Percentiles rank a stretch among this genome's conserved stretches.
Evolutionary conservation across 1,284 basidiomycete species (phyloP).

Genomic region (Mycosarcoma maydis): DNA sequence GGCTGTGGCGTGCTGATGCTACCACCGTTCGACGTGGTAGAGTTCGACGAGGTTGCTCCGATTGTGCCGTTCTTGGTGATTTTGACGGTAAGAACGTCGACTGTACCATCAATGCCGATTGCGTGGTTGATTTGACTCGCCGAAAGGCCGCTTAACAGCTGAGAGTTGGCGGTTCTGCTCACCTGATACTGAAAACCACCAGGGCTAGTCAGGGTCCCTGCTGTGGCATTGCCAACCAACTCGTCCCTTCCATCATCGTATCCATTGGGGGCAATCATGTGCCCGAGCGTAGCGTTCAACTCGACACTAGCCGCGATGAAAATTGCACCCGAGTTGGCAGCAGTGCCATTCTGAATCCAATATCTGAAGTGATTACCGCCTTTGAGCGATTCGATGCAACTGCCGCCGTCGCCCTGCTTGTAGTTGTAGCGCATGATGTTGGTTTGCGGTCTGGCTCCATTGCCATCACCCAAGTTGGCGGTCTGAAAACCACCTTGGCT

Average conservation of each 20-base stretch:
- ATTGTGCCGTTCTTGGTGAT: slow-evolving; percentile 54
- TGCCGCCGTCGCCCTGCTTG: slow-evolving; percentile 50
- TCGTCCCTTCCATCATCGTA: slow-evolving; percentile 61
- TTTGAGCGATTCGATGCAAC: slow-evolving; percentile 53
- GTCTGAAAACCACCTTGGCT: slow-evolving; percentile 58
- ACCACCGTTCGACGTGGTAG: background rate
- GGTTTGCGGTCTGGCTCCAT: slow-evolving; percentile 52
- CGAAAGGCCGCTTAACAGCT: slow-evolving; percentile 35
- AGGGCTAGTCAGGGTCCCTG: slow-evolving; percentile 43
- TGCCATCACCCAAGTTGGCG: slow-evolving; percentile 64
- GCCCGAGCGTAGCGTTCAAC: slow-evolving; percentile 35
- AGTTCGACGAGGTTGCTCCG: slow-evolving; percentile 16
- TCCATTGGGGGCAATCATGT: slow-evolving; percentile 59
- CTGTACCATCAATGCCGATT: slow-evolving; percentile 57
- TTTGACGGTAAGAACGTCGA: slow-evolving; percentile 56
- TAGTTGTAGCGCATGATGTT: slow-evolving; percentile 58
- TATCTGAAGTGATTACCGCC: slow-evolving; percentile 65
- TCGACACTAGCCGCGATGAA: slow-evolving; percentile 63
- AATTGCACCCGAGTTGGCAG: slow-evolving; percentile 54
- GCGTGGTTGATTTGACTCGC: slow-evolving; percentile 60
- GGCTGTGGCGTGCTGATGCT: slow-evolving; percentile 24
- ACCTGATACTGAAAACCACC: slow-evolving; percentile 54
- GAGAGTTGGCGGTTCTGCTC: slow-evolving; percentile 24
- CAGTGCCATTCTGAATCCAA: slow-evolving; percentile 59
- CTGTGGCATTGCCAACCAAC: slow-evolving; percentile 59